Percentiles rank a stretch among this genome's conserved stretches.
Conservation (phyloP, 495 filamentous ascomycete genomes). For the Hypoxylon rickii region DNA sequence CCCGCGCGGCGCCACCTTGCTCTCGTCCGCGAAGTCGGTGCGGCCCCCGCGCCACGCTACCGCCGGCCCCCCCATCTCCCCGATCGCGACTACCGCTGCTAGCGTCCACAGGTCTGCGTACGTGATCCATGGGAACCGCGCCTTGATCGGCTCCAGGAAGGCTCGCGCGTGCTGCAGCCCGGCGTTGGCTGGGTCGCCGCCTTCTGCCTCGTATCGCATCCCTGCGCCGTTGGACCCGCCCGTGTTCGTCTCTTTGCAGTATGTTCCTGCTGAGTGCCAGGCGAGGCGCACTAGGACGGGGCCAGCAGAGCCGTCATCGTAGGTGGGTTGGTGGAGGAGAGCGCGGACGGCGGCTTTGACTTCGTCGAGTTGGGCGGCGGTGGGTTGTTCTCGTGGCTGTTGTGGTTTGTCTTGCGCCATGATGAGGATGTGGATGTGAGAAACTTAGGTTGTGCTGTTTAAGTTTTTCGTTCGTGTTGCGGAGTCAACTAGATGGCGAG, state of each 20-base stretch:
- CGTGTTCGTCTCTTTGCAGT: constrained; percentile 61
- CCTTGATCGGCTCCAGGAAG: constrained; percentile 65
- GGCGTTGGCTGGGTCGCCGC: constrained; percentile 66
- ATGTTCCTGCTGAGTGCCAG: constrained; percentile 67
- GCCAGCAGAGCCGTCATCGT: constrained; percentile 66
- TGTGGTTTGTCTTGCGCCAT: background rate
- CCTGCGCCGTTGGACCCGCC: constrained; percentile 67
- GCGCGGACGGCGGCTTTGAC: constrained; percentile 15
- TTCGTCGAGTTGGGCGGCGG: constrained; percentile 17
- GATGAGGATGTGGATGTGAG: too few relatives aligned
- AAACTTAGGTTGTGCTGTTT: too few relatives aligned
- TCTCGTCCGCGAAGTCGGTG: constrained; percentile 62
- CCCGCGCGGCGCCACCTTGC: constrained; percentile 60
- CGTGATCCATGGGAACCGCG: constrained; percentile 63
- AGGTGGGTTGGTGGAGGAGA: constrained; percentile 60
- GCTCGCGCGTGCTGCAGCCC: constrained; percentile 65
- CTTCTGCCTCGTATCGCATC: constrained; percentile 67
- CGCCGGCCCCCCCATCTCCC: constrained; percentile 61
- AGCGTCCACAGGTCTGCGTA: constrained; percentile 68
- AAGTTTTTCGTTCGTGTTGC: too few relatives aligned
- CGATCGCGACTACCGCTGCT: constrained; percentile 61
- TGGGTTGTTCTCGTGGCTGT: constrained; percentile 3
- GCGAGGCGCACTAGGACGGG: constrained; percentile 66
- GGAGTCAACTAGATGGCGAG: too few relatives aligned
- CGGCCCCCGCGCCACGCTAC: constrained; percentile 60